phyloP scores from a whole-genome alignment of 2,329 filamentous ascomycete genomes.

The Lasiodiplodia citricola region DNA sequence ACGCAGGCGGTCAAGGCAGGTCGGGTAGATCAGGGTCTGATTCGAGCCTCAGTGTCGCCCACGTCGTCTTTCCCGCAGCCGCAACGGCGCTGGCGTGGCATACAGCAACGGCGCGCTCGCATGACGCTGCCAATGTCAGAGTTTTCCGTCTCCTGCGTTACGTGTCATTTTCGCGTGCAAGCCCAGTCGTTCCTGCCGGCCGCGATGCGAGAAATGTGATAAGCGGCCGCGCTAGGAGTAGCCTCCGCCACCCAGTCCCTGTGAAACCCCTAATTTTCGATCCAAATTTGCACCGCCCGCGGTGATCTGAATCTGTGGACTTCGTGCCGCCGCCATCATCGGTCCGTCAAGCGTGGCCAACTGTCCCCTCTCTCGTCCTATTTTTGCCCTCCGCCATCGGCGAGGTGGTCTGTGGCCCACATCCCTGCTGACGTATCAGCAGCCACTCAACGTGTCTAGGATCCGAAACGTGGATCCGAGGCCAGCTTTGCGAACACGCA shows the following conservation, averaged over 20 bases:
- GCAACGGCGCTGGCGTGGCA: not conserved
- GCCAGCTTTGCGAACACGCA: not conserved
- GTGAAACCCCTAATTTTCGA: conserved; percentile 18
- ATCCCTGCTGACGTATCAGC: not conserved
- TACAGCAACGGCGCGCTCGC: not conserved
- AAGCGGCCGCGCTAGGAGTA: conserved; percentile 1
- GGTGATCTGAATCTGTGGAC: not conserved
- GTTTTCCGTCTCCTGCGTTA: not conserved
- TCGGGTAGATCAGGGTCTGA: conserved; percentile 24
- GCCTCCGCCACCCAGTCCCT: conserved; percentile 1
- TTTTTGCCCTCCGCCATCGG: not conserved
- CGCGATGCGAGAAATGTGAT: not conserved
- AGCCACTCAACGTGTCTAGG: not conserved
- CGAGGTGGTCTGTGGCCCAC: conserved; percentile 2
- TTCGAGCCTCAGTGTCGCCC: conserved; percentile 12
- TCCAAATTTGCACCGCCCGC: not conserved
- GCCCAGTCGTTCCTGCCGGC: not conserved
- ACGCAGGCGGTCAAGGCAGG: conserved; percentile 10
- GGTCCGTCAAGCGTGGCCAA: not conserved
- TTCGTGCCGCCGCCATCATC: not conserved
- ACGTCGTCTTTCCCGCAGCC: not conserved
- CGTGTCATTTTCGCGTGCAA: not conserved
- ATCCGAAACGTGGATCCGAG: not conserved
- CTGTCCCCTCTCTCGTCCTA: not conserved
- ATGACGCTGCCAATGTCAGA: not conserved